phyloP scores from a whole-genome alignment of 2,329 filamentous ascomycete species.

The Neofusicoccum umdonicola region DNA sequence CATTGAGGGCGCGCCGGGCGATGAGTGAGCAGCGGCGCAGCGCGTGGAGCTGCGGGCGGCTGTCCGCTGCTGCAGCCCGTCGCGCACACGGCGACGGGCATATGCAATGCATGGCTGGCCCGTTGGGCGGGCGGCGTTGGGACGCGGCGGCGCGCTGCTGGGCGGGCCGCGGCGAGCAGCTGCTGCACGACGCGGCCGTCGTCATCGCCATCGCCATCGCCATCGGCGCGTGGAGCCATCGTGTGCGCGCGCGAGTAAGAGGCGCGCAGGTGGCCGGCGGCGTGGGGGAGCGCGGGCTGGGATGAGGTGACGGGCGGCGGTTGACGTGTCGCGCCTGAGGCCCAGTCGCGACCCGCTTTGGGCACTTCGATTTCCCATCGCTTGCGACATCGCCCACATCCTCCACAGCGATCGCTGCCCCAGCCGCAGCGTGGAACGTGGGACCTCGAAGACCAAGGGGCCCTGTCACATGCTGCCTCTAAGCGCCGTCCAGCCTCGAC shows the following conservation, averaged over 20 bases:
- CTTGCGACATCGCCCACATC: constrained; percentile 9
- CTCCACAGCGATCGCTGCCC: constrained; percentile 1
- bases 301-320: not conserved
- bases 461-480: not conserved
- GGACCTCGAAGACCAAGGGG: not conserved
- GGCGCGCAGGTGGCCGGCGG: not conserved
- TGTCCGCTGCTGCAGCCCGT: not conserved
- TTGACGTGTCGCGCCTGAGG: constrained; percentile 8
- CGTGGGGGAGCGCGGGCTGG: not conserved
- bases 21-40: not conserved
- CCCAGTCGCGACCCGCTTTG: not conserved
- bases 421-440: not conserved
- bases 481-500: not conserved
- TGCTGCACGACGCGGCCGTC: not conserved
- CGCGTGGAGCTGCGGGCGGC: not conserved
- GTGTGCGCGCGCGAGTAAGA: not conserved
- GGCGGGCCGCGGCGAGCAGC: not conserved
- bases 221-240: too few species aligned
- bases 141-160: too few species aligned
- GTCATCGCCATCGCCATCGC: too few species aligned
- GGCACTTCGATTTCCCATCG: not conserved
- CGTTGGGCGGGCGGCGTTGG: not conserved
- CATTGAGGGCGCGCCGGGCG: not conserved
- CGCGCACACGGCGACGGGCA: constrained; percentile 8
- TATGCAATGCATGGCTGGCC: not conserved